A percentile compares a stretch with the other conserved stretches of the same genome.
phyloP scores from a whole-genome alignment of 1,139 yeast genomes.

The Lodderomyces beijingensis region DNA sequence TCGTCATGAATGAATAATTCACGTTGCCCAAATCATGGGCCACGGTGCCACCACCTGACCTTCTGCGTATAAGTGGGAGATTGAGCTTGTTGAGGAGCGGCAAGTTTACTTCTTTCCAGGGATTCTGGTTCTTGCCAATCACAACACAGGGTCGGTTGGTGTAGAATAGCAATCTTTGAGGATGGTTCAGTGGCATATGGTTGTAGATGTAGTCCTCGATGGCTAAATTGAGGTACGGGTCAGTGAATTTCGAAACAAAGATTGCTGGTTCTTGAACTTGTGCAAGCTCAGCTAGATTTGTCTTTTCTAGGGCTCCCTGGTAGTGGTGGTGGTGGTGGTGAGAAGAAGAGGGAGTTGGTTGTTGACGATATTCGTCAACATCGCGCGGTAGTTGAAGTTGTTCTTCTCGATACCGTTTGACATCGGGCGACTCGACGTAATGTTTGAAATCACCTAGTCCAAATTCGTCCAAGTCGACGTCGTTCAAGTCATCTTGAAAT shows the following conservation, averaged over 20 bases:
- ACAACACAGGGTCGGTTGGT: constrained; percentile 82
- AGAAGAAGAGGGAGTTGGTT: constrained; percentile 1
- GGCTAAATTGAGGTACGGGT: constrained; percentile 78
- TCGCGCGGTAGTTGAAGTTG: neutral
- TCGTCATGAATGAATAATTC: constrained; percentile 78
- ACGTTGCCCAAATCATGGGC: constrained; percentile 93
- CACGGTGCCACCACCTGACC: constrained; percentile 96
- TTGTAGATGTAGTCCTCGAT: constrained; percentile 76
- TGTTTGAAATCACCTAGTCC: constrained; percentile 38
- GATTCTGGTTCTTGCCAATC: constrained; percentile 94
- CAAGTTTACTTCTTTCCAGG: constrained; percentile 82
- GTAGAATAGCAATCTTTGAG: constrained; percentile 59
- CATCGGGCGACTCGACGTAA: constrained; percentile 32
- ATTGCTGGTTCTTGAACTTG: constrained; percentile 23
- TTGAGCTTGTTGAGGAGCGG: constrained; percentile 48
- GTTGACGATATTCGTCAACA: too few species aligned
- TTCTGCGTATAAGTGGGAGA: constrained; percentile 72
- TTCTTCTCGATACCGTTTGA: constrained; percentile 13
- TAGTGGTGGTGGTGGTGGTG: neutral
- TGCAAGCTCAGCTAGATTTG: neutral
- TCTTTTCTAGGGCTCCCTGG: too few species aligned
- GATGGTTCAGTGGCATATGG: constrained; percentile 44
- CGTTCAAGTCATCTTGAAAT: constrained; percentile 37
- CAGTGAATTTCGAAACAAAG: constrained; percentile 44
- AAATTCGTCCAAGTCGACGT: constrained; percentile 33